Evolutionary conservation across 305 asterid genomes (phyloP), one percentile per base, ranked within the genome.

Genomic region (Solanum chacoense): DNA sequence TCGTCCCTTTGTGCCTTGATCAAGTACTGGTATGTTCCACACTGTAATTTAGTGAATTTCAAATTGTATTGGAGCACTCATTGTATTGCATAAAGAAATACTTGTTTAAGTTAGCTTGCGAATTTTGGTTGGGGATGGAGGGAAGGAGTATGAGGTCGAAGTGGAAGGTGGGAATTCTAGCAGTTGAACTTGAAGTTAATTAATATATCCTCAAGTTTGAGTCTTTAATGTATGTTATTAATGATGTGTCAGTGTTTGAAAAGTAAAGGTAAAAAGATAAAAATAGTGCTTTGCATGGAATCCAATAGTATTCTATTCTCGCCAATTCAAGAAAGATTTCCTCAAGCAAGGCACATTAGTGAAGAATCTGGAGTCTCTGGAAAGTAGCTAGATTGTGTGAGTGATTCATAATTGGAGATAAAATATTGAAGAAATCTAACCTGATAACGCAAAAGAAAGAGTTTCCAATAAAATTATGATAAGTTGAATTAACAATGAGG

Each of bases 1-100:
- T 96, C 83, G 91, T 94, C 38, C 99, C 99, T 42, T 84, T 96
- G 92, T 95, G 98, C 91, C 94, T 96, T 11, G 93, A 92, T 36
- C 95, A 92, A 75, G 95, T 95, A 89, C 96, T 96, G 28, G 89
- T 93, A 87, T 50, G 73, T 31, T 1, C 24, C 38, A 28, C 38
- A 1, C 3, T 36, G 38, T 36, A 36, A 36, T 1, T 36, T 36
- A 35, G 36, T 35, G 36, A 35, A 35, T 35, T 36, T 36, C 38
- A 36, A 36, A 36, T 36, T 36, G 36, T 35, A 35, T 35, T 35
- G 36, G 36, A 35, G 36, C 36, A 35, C 36, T 35, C 36, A 35
- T 10, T 83, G 73, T 83, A 83, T 29, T 45, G 40, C 20, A 50
- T 83, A 50, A 80, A 34, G 2, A 80, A 2, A 80, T 80, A 18